phyloP scores from a whole-genome alignment of 164 flowering plant species.

The Echeveria elegans region DNA sequence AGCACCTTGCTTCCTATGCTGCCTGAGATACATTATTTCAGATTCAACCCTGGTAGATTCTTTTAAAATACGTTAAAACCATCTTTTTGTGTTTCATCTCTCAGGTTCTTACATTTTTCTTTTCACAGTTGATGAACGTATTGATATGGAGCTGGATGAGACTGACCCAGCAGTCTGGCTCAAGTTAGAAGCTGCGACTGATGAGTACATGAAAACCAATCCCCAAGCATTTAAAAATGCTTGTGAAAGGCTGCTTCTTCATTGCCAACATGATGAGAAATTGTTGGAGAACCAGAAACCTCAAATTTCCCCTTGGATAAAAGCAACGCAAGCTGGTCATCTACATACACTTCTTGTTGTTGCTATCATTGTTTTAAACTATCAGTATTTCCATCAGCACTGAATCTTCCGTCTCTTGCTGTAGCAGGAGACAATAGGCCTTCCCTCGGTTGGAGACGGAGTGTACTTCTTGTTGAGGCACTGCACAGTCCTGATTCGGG shows the following conservation, averaged over 20 bases:
- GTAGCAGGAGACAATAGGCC: slow-evolving; percentile 44
- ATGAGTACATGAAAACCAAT: slow-evolving; percentile 48
- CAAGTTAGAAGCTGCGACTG: slow-evolving; percentile 54
- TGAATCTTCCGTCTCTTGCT: slow-evolving; percentile 13
- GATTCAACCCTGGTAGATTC: slow-evolving; percentile 85
- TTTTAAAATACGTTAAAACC: neutral
- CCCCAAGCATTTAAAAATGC: slow-evolving; percentile 48
- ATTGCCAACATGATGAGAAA: slow-evolving; percentile 58
- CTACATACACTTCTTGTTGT: neutral
- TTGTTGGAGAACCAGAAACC: slow-evolving; percentile 44
- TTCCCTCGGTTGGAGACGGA: slow-evolving; percentile 92
- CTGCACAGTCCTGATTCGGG: slow-evolving; percentile 79
- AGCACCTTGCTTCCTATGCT: slow-evolving; percentile 82
- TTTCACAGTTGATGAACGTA: slow-evolving; percentile 90
- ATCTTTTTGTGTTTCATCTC: neutral
- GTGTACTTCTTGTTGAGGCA: slow-evolving; percentile 87
- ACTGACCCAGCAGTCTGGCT: slow-evolving; percentile 65
- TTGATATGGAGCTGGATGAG: slow-evolving; percentile 91
- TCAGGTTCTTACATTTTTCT: neutral
- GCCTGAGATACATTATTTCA: slow-evolving; percentile 85
- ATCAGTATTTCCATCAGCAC: neutral
- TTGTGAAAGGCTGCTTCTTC: slow-evolving; percentile 59
- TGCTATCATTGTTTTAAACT: neutral
- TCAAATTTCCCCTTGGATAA: slow-evolving; percentile 34
- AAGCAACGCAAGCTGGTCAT: slow-evolving; percentile 40